phyloP scores from a whole-genome alignment of 2,329 filamentous ascomycete species.

The Aspergillus versicolor region DNA sequence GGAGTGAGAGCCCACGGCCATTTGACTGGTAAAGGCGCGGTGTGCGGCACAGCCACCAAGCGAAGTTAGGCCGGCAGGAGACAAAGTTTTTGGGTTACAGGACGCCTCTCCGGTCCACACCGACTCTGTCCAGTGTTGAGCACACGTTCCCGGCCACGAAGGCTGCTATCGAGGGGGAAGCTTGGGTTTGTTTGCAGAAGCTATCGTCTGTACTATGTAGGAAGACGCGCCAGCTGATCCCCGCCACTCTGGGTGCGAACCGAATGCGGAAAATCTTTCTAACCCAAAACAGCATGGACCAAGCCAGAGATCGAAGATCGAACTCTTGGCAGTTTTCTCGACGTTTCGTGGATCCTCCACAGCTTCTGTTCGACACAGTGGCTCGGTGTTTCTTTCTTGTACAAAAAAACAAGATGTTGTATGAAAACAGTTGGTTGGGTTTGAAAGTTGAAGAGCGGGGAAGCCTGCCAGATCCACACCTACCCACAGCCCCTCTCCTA shows the following conservation, averaged over 20 bases:
- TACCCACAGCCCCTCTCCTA: neutral
- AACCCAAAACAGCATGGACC: neutral
- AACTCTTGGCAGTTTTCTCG: neutral
- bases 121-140: constrained; percentile 9
- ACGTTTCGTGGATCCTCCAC: neutral
- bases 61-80: constrained; percentile 13
- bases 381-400: neutral
- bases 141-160: constrained; percentile 12
- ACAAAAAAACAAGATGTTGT: neutral
- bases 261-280: constrained; percentile 1
- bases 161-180: neutral
- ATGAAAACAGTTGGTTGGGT: neutral
- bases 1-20: constrained; percentile 9
- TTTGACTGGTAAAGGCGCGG: constrained; percentile 19
- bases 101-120: constrained; percentile 10
- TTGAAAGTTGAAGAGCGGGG: constrained; percentile 1
- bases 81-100: constrained; percentile 14
- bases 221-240: neutral
- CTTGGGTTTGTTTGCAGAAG: constrained; percentile 15
- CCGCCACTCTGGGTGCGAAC: neutral
- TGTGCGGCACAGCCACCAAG: constrained; percentile 7
- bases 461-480: constrained; percentile 1
- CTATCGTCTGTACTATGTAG: neutral
- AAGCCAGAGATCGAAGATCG: neutral
- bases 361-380: neutral